These are phyloP conservation scores for Akebia trifoliata DNA, from an alignment of 164 flowering plant genomes.

Conservation along the genomic window DNA sequence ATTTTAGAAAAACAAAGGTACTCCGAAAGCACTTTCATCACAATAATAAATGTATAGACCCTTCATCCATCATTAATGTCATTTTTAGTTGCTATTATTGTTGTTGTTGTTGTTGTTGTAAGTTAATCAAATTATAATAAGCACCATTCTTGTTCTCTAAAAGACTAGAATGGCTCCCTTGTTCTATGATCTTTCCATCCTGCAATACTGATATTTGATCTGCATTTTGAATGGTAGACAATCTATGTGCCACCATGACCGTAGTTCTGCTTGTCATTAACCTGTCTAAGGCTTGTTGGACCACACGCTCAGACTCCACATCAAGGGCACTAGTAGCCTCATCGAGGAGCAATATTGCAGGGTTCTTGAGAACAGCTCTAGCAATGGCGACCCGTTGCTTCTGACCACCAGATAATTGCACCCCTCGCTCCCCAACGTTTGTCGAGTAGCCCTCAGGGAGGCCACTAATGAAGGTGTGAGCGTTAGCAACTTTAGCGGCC, in stretches of 20 bases:
- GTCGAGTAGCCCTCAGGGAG: conserved; percentile 54
- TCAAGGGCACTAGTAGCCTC: conserved; percentile 9
- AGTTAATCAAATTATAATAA: conserved; percentile 1
- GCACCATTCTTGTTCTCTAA: not conserved
- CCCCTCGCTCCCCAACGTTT: conserved; percentile 3
- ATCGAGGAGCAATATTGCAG: conserved; percentile 6
- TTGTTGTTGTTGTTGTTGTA: not conserved
- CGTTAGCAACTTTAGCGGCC: conserved; percentile 88
- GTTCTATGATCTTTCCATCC: not conserved
- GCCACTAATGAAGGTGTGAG: conserved; percentile 73
- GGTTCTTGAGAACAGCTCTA: conserved; percentile 11
- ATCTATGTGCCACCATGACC: conserved; percentile 7
- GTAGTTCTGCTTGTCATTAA: conserved; percentile 6
- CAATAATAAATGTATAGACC: no score
- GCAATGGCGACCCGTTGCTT: conserved; percentile 13
- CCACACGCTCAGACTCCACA: conserved; percentile 7
- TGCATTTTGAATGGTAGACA: conserved; percentile 3
- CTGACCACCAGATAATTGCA: conserved; percentile 13
- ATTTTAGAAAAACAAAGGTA: no score
- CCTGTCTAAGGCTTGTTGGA: conserved; percentile 8
- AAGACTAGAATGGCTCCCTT: not conserved
- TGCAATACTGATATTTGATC: conserved; percentile 6
- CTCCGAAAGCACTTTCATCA: no score
- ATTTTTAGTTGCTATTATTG: no score
- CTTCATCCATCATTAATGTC: no score